Evolutionary conservation across 2,329 filamentous ascomycete species (phyloP), one percentile per base, ranked within the genome.

Genomic region (Cryphonectria naterciae): DNA sequence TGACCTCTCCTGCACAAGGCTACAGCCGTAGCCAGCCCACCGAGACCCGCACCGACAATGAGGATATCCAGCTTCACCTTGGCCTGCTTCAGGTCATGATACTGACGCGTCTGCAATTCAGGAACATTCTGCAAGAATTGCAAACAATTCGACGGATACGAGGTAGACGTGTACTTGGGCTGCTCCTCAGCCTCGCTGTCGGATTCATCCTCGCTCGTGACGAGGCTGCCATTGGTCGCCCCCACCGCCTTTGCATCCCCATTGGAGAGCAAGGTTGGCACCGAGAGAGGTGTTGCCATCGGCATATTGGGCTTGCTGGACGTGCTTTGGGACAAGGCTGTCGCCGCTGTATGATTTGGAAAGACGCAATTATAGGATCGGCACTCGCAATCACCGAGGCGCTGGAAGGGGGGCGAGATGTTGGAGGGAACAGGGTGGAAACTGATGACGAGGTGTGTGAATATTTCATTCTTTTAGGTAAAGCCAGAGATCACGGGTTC

Each of bases 11-110:
- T 73, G 4, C 77, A 77, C 17, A 83, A 76, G 4, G 78, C 78
- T 43, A 83, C 79, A 13, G 81, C 81, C 4, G 81, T 79, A 6
- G 80, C 79, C 1, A 84, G 76, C 22, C 82, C 82, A 6, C 82
- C 81, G 1, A 84, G 76, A 0, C 81, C 81, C n/a, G 81, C 82
- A 6, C 82, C 82, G 15, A 83, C 77, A 58, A 84, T 72, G 39
- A 80, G 66, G 46, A 81, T 74, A 15, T 73, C 61, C 11, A 76
- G 61, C 39, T 73, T 70, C 4, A 71, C 64, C 49, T 39, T 65
- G 17, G 73, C 73, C 37, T 68, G 62, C n/a, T 60, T 58, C 13
- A 52, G 19, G 1, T 6, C 28, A 7, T 39, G 8, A 25, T 43
- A 17, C 19, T 67, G 13, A n/a, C 4, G 19, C 8, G 35, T 32